Evolutionary conservation across 2,329 filamentous ascomycete genomes (phyloP).

Genomic region (Lasiodiplodia theobromae): DNA sequence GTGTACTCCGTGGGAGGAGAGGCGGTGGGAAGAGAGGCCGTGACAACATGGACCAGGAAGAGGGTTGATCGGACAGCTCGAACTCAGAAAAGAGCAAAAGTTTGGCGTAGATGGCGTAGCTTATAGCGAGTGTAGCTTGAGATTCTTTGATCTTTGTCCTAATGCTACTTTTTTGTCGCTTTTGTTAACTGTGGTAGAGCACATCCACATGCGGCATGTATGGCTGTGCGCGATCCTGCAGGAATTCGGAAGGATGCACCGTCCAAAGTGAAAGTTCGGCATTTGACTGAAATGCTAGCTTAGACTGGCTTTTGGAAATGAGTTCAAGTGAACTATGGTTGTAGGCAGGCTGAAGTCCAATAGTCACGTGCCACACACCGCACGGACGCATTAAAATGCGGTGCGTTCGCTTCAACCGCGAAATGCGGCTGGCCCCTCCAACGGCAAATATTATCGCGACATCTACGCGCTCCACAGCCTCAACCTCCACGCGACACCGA

Average conservation of each 20-base stretch:
- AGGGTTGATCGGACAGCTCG: slow-evolving; percentile 60
- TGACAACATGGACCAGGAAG: slow-evolving; percentile 78
- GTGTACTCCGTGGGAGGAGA: slow-evolving; percentile 58
- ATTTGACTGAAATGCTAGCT: too few relatives aligned
- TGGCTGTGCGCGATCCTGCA: not conserved
- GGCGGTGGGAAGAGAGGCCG: slow-evolving; percentile 60
- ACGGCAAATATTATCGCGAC: slow-evolving; percentile 30
- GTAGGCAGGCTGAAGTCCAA: not conserved
- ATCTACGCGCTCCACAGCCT: slow-evolving; percentile 25
- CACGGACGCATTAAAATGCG: slow-evolving; percentile 26
- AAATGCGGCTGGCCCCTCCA: slow-evolving; percentile 29
- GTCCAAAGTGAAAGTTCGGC: too few relatives aligned
- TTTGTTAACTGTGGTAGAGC: not conserved
- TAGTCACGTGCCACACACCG: slow-evolving; percentile 11
- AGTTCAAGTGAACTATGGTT: not conserved
- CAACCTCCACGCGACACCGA: slow-evolving; percentile 20
- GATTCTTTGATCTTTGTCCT: slow-evolving; percentile 4
- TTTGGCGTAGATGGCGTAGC: slow-evolving; percentile 13
- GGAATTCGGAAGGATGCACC: too few relatives aligned
- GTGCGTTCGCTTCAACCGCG: slow-evolving; percentile 23
- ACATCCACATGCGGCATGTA: not conserved
- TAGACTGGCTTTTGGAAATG: not conserved
- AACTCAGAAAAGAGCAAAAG: not conserved
- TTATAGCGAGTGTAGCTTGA: slow-evolving; percentile 6
- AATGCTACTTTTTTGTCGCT: not conserved